Evolutionary conservation across 169 alveolate species (phyloP).

Genomic region (Ichthyophthirius multifiliis): DNA sequence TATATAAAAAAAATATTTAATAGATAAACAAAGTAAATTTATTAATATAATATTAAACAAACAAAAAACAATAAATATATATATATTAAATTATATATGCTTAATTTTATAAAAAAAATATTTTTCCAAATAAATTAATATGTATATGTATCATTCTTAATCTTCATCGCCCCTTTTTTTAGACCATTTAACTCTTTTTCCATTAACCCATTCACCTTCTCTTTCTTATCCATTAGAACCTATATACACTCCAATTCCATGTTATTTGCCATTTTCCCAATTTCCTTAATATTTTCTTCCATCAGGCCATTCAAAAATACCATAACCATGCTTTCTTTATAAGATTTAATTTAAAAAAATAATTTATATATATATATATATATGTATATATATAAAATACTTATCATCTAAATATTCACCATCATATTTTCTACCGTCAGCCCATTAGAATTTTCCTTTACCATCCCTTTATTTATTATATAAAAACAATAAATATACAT

Average conservation of each 20-base stretch:
- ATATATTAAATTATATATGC: too few relatives aligned
- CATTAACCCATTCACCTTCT: constrained; percentile 73
- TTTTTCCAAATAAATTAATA: too few relatives aligned
- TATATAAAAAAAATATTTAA: too few relatives aligned
- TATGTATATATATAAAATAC: background rate
- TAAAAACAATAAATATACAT: constrained; percentile 20
- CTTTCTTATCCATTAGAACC: constrained; percentile 53
- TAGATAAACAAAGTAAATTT: too few relatives aligned
- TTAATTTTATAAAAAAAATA: too few relatives aligned
- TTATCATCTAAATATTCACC: constrained; percentile 62
- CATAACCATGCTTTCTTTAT: constrained; percentile 57
- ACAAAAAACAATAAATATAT: too few relatives aligned
- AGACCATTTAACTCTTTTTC: constrained; percentile 56
- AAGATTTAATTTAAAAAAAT: constrained; percentile 26
- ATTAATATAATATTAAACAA: too few relatives aligned
- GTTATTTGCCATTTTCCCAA: constrained; percentile 71
- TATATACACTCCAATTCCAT: constrained; percentile 67
- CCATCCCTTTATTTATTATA: constrained; percentile 50
- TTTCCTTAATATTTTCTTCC: constrained; percentile 66
- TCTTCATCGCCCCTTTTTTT: constrained; percentile 20
- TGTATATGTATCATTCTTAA: too few relatives aligned
- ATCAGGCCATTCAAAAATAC: constrained; percentile 72
- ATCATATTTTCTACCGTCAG: constrained; percentile 61
- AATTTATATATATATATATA: background rate
- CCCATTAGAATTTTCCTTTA: constrained; percentile 60